A percentile compares a stretch with the other conserved stretches of the same genome.
Conservation (phyloP, 805 yeast genomes). For the Peterozyma toletana region DNA sequence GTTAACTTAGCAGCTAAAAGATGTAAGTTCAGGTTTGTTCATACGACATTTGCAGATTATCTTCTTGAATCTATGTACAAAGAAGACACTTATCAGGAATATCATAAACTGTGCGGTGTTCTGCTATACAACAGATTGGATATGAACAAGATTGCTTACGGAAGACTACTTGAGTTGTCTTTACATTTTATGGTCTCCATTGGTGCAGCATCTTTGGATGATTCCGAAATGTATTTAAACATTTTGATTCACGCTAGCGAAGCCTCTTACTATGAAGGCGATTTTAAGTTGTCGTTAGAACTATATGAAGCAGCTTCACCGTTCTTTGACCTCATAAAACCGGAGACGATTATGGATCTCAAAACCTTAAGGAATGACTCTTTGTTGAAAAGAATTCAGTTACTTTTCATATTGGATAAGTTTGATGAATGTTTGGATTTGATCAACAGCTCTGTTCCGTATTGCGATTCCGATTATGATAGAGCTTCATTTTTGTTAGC, state of each 20-base stretch:
- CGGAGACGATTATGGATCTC: neutral
- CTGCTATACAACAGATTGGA: conserved; percentile 24
- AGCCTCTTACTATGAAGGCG: conserved; percentile 35
- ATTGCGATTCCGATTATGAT: conserved; percentile 23
- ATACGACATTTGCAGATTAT: conserved; percentile 29
- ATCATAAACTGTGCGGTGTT: conserved; percentile 34
- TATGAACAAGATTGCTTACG: conserved; percentile 2
- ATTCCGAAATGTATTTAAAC: conserved; percentile 26
- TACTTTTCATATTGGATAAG: conserved; percentile 20
- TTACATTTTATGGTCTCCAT: conserved; percentile 29
- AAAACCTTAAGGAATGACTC: conserved; percentile 15
- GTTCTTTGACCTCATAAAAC: conserved; percentile 12
- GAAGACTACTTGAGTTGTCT: conserved; percentile 28
- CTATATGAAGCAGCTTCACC: conserved; percentile 29
- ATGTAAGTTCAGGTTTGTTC: conserved; percentile 30
- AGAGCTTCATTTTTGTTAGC: conserved; percentile 27
- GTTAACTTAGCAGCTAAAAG: conserved; percentile 27
- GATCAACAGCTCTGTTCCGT: conserved; percentile 22
- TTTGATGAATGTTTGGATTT: conserved; percentile 27
- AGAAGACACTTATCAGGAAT: conserved; percentile 19
- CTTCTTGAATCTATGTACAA: conserved; percentile 21
- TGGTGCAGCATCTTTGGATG: conserved; percentile 26
- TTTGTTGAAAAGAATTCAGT: conserved; percentile 26
- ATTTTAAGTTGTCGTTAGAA: conserved; percentile 30
- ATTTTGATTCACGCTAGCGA: conserved; percentile 36